Evolutionary conservation across 805 yeast species (phyloP).

Genomic region (Suhomyces canberraensis): DNA sequence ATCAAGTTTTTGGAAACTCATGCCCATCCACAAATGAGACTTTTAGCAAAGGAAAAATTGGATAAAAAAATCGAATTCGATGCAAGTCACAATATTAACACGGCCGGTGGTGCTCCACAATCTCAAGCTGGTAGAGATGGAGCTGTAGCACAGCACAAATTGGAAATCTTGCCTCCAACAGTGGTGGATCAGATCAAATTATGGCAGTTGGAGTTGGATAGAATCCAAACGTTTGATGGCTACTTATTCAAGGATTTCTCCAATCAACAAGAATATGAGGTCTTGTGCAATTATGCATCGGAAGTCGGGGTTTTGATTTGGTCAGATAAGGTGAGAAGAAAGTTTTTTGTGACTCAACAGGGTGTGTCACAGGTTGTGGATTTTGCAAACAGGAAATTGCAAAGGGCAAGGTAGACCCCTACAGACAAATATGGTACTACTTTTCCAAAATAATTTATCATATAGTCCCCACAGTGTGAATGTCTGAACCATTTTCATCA

Average conservation of each 20-base stretch:
- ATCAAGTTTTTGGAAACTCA: slow-evolving; percentile 84
- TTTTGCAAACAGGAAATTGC: slow-evolving; percentile 64
- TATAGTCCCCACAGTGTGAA: too few relatives aligned
- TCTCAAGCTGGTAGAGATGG: slow-evolving; percentile 21
- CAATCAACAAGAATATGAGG: slow-evolving; percentile 70
- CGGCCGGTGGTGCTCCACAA: slow-evolving; percentile 42
- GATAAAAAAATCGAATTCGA: slow-evolving; percentile 68
- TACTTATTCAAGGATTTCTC: slow-evolving; percentile 84
- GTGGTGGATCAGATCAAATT: slow-evolving; percentile 93
- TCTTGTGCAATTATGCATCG: slow-evolving; percentile 70
- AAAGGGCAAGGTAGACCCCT: slow-evolving; percentile 5
- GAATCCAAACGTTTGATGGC: slow-evolving; percentile 85
- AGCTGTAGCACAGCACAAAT: slow-evolving; percentile 44
- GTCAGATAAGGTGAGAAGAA: slow-evolving; percentile 66
- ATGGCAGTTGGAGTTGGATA: slow-evolving; percentile 95
- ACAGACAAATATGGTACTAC: background rate
- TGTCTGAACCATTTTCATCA: too few relatives aligned
- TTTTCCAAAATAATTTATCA: too few relatives aligned
- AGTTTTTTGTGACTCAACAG: slow-evolving; percentile 83
- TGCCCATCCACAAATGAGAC: slow-evolving; percentile 89
- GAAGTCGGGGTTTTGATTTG: slow-evolving; percentile 92
- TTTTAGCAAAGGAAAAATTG: slow-evolving; percentile 64
- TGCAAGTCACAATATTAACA: slow-evolving; percentile 45
- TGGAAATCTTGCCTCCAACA: slow-evolving; percentile 83
- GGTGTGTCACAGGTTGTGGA: slow-evolving; percentile 91